Evolutionary conservation across 2,329 filamentous ascomycete genomes (phyloP).

Genomic region (Epichloe amarillans): DNA sequence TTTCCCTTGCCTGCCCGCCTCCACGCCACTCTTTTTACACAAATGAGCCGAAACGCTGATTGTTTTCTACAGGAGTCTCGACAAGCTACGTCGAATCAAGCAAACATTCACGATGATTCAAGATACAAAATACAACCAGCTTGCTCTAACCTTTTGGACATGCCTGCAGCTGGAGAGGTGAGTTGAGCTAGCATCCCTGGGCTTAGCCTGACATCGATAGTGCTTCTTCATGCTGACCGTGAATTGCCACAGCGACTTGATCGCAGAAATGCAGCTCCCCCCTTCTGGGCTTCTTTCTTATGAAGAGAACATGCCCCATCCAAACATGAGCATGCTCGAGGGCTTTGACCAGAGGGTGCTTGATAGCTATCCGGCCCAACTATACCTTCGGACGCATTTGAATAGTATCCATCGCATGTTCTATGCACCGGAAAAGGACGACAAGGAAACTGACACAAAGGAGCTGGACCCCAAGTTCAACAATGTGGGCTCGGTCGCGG

Average conservation of each 20-base stretch:
- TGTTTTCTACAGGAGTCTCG: constrained; percentile 27
- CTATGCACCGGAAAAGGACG: constrained; percentile 32
- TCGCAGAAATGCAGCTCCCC: constrained; percentile 65
- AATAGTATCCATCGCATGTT: constrained; percentile 48
- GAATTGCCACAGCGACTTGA: constrained; percentile 53
- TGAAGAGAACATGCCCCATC: constrained; percentile 53
- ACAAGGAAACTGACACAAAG: constrained; percentile 13
- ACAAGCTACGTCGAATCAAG: constrained; percentile 31
- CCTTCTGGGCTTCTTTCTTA: constrained; percentile 48
- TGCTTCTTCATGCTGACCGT: background rate
- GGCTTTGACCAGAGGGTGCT: constrained; percentile 34
- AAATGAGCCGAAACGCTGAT: background rate
- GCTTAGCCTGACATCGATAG: background rate
- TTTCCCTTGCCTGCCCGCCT: background rate
- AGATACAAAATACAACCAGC: constrained; percentile 41
- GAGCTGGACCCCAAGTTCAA: constrained; percentile 24
- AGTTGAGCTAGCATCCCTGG: constrained; percentile 5
- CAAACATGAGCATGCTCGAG: constrained; percentile 36
- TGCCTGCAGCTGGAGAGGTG: constrained; percentile 85
- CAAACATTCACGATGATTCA: constrained; percentile 23
- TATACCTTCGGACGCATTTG: constrained; percentile 50
- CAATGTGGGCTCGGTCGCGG: constrained; percentile 33
- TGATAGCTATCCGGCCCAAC: constrained; percentile 47
- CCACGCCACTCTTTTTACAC: background rate
- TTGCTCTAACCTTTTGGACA: constrained; percentile 78